Base-by-base conservation (phyloP, 116 monocot genomes). In the Iris pallida region DNA sequence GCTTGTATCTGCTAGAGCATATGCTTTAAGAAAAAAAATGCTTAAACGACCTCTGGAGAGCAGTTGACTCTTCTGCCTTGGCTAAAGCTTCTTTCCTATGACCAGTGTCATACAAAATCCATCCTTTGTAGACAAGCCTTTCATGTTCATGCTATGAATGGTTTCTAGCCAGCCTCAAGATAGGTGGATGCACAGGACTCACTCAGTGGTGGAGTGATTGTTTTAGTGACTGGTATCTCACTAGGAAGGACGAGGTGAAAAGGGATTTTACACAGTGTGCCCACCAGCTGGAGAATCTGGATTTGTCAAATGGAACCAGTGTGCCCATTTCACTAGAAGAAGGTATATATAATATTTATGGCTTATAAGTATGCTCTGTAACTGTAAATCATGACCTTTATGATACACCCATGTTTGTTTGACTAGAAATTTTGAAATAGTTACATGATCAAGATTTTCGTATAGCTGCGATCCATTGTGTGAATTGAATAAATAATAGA, bases 121-220 rank as follows among this genome's bases (percentile, higher is more conserved):
- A 90, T 51, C 94, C 94, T 76, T 94, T 90, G 75, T 94, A 94
- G 13, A 94, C 86, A 64, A 94, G 89, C 75, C 83, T 84, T 74
- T 94, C 94, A 52, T 94, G 74, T 63, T 85, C 87, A 70, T 82
- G 65, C 8, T 59, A 44, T 41, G 94, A 87, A 79, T 82, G 59
- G 63, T 94, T 93, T 59, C 90, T 69, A 45, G 94, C 94, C 80
- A 80, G 19, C 0, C 90, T 75, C 65, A 94, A 71, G n/a, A n/a
- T n/a, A n/a, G n/a, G 84, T 99, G 5, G 93, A 93, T 66, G 85
- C 98, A 0, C 98, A 99, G 55, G 80, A 99, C 1, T 93, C 98
- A 6, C 80, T 83, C 12, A 66, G 79, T 15, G 80, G 84, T 19
- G 98, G 98, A 17, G 93, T 99, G 52, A 72, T 82, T 15, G 93